Conservation (phyloP, 768 basidiomycete genomes). For the Crassisporium funariophilum region DNA sequence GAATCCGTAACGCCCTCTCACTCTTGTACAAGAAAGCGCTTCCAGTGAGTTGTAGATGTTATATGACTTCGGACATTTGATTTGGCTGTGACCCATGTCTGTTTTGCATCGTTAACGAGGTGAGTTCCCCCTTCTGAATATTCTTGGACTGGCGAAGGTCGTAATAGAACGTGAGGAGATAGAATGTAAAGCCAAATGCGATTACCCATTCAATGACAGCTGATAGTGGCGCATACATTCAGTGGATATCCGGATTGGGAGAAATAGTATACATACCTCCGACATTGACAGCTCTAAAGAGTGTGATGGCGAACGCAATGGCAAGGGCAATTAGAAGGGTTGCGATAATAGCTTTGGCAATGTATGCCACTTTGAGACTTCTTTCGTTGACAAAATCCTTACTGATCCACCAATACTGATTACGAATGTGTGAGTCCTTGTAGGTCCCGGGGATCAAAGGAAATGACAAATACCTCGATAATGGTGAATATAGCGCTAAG, state of each 20-base stretch:
- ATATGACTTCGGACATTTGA: conserved; percentile 4
- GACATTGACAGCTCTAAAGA: conserved; percentile 46
- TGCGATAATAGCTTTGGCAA: conserved; percentile 64
- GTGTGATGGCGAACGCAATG: conserved; percentile 60
- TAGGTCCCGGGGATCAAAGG: neutral
- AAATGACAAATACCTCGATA: conserved; percentile 48
- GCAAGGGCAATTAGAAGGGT: conserved; percentile 57
- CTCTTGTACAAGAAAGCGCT: no score
- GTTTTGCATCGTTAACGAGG: neutral
- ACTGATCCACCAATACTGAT: conserved; percentile 66
- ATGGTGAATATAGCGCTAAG: conserved; percentile 77
- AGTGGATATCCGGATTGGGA: neutral
- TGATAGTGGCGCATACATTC: conserved; percentile 19
- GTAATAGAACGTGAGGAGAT: conserved; percentile 70
- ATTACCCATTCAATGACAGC: conserved; percentile 79
- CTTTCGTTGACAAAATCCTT: conserved; percentile 50
- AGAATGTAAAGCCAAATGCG: conserved; percentile 71
- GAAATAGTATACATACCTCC: conserved; percentile 43
- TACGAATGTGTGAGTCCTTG: neutral
- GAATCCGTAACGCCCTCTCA: no score
- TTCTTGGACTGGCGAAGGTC: conserved; percentile 69
- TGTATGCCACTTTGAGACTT: conserved; percentile 54
- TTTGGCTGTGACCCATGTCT: conserved; percentile 5
- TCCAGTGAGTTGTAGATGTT: no score
- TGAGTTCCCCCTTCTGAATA: conserved; percentile 48